Percentiles rank a stretch among this genome's conserved stretches.
These are phyloP conservation scores for Apophysomyces variabilis DNA, from an alignment of 371 early-diverging fungal species.

Conservation along the genomic window DNA sequence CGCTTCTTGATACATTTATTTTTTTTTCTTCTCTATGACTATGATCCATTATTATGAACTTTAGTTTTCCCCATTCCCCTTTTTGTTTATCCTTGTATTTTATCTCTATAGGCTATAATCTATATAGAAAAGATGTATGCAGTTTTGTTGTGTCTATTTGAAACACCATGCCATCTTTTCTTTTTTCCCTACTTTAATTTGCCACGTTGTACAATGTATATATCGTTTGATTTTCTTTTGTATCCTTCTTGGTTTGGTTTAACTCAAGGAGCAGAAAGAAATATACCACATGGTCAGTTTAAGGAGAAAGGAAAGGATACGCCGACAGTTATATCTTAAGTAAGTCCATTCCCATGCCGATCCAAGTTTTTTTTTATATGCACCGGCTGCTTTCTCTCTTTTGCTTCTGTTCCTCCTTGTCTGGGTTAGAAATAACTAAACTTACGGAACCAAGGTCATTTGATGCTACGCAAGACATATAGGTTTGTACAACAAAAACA, in stretches of 20 bases:
- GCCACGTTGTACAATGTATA: conserved; percentile 7
- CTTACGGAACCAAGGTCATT: not conserved
- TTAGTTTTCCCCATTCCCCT: not conserved
- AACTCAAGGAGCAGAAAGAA: not conserved
- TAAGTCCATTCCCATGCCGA: conserved; percentile 7
- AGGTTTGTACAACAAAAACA: conserved; percentile 6
- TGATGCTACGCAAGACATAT: conserved; percentile 10
- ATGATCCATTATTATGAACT: no score
- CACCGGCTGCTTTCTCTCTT: not conserved
- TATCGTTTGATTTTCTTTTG: conserved; percentile 2
- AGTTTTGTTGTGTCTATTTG: conserved; percentile 3
- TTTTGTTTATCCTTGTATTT: not conserved
- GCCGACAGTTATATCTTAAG: not conserved
- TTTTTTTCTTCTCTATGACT: no score
- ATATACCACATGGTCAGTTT: conserved; percentile 6
- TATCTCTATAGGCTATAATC: not conserved
- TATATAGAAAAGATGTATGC: not conserved
- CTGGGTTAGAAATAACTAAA: conserved; percentile 1
- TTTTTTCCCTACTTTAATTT: conserved; percentile 7
- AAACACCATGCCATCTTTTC: conserved; percentile 8
- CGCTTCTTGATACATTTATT: no score
- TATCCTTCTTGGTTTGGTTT: not conserved
- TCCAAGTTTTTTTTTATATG: conserved; percentile 9
- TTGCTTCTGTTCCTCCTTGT: not conserved
- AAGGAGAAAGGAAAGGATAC: conserved; percentile 7